Evolutionary conservation across 768 basidiomycete genomes (phyloP), one percentile per base, ranked within the genome.

Genomic region (Stropharia rugosoannulata): DNA sequence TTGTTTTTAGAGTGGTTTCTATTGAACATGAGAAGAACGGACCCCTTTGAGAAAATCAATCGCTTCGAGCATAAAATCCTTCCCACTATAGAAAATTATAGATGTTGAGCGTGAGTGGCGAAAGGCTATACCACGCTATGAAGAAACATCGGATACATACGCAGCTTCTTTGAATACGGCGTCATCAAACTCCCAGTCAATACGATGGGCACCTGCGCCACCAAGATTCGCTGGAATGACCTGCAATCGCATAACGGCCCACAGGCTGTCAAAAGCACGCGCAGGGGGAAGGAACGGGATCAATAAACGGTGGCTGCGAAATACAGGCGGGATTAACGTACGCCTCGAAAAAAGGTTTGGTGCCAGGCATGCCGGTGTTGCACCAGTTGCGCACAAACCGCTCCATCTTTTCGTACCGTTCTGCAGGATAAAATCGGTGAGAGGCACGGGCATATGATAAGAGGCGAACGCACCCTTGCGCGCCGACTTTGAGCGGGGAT

Each of bases 121-220:
- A 55, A 58, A 19, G 64, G 25, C 9, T 32, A 32, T 59, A 55
- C 51, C 37, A 58, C 44, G 50, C 50, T 57, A 47, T 35, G 50
- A 48, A 40, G 54, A 52, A 46, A 27, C 29, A 18, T 43, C 58
- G 56, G 32, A 51, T 43, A 83, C 93, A 78, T 78, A 93, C 93
- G 90, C 93, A 60, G 93, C 84, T 73, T 96, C 94, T 66, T 93
- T 89, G 74, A 95, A 93, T 13, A 95, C 91, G 16, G 93, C 93
- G 75, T 96, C 94, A 69, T 96, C 94, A 18, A 95, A 76, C 75
- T 94, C 91, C 94, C 94, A 96, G 63, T 89, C 82, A 51, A 95
- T 85, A 62, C 81, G 77, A 63, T 75, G 77, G 32, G 70, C 69
- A 44, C 92, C 94, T 35, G 90, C 89, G 51, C 94, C 93, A 44